A percentile compares a stretch with the other conserved stretches of the same genome.
Evolutionary conservation across 306 rosid genomes (phyloP).

Genomic region (Alnus rubra): DNA sequence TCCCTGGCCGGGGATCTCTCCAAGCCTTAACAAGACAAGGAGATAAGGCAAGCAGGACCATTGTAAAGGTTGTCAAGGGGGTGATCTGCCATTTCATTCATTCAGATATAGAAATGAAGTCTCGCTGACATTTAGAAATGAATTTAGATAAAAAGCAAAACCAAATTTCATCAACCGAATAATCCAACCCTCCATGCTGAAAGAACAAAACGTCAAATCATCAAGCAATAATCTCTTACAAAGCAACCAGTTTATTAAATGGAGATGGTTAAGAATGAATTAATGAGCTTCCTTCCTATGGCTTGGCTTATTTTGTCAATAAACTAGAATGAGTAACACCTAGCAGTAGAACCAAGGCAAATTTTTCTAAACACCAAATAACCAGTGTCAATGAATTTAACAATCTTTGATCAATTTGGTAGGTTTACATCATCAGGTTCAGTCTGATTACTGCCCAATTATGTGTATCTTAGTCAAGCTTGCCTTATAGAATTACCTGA

Average conservation of each 20-base stretch:
- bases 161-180: neutral
- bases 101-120: constrained; percentile 25
- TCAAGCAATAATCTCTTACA: neutral
- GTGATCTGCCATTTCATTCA: constrained; percentile 63
- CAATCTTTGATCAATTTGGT: neutral
- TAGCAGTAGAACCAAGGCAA: neutral
- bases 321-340: neutral
- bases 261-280: neutral
- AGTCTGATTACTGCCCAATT: neutral
- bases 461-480: constrained; percentile 7
- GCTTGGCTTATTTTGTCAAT: neutral
- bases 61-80: constrained; percentile 57
- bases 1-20: constrained; percentile 71
- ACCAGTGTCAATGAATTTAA: neutral
- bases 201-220: neutral
- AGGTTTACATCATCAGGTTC: neutral
- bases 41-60: constrained; percentile 81
- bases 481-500: constrained; percentile 44
- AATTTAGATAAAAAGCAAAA: neutral
- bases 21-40: constrained; percentile 90
- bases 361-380: neutral
- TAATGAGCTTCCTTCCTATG: neutral
- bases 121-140: neutral
- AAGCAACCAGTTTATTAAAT: neutral
- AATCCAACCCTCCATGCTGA: no score